A percentile compares a stretch with the other conserved stretches of the same genome.
These are phyloP conservation scores for Antitrichia curtipendula DNA, from an alignment of 225 moss, liverwort and hornwort species.

Conservation along the genomic window DNA sequence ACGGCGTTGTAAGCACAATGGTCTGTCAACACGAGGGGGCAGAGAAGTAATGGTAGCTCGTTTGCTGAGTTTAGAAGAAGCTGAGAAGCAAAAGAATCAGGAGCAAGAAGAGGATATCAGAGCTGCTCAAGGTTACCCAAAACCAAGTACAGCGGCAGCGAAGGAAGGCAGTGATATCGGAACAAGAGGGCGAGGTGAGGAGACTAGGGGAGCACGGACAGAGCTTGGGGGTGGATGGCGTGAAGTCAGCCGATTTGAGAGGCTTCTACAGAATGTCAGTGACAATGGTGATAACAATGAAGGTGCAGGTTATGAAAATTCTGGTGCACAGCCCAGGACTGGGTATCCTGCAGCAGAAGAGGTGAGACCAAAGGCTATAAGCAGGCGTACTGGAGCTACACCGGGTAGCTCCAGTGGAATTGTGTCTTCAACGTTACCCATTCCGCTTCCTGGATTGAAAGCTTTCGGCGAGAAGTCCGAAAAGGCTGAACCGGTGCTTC, in stretches of 20 bases:
- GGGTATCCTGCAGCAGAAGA: slow-evolving; percentile 55
- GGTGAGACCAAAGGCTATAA: slow-evolving; percentile 14
- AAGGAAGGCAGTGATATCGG: slow-evolving; percentile 42
- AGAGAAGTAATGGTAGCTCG: slow-evolving; percentile 93
- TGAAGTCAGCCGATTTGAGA: slow-evolving; percentile 75
- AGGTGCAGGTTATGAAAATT: slow-evolving; percentile 21
- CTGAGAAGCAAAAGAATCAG: slow-evolving; percentile 94
- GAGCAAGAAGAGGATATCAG: slow-evolving; percentile 83
- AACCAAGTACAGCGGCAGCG: slow-evolving; percentile 12
- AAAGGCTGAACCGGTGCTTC: slow-evolving; percentile 69
- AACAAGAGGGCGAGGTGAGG: slow-evolving; percentile 48
- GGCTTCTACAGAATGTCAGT: slow-evolving; percentile 23
- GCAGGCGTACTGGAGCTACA: slow-evolving; percentile 10
- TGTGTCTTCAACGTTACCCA: slow-evolving; percentile 34
- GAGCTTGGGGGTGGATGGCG: slow-evolving; percentile 92
- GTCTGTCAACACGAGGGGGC: slow-evolving; percentile 86
- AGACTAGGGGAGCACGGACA: slow-evolving; percentile 59
- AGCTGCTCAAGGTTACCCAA: slow-evolving; percentile 45
- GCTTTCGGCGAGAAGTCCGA: slow-evolving; percentile 50
- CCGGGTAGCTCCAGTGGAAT: slow-evolving; percentile 5
- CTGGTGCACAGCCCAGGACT: slow-evolving; percentile 36
- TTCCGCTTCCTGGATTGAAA: slow-evolving; percentile 66
- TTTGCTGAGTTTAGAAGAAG: slow-evolving; percentile 90
- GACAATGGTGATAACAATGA: slow-evolving; percentile 59
- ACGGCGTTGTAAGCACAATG: slow-evolving; percentile 93